phyloP scores from a whole-genome alignment of 2,329 filamentous ascomycete genomes.

The Lecanicillium sp. region DNA sequence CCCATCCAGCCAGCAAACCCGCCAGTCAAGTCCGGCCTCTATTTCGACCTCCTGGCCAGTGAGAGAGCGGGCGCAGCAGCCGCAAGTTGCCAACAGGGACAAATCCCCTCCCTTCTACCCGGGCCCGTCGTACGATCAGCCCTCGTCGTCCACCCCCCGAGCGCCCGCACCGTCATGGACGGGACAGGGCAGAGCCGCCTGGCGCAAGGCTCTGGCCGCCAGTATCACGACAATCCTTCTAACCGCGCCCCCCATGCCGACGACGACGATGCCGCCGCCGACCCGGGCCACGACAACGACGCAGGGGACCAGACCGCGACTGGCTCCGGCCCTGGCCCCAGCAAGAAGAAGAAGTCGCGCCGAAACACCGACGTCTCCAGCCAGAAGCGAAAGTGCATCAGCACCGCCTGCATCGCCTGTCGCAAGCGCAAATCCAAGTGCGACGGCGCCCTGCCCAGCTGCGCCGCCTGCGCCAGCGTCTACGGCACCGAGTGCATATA shows the following conservation, averaged over 20 bases:
- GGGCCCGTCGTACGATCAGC: too few relatives aligned
- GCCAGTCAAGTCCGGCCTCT: too few relatives aligned
- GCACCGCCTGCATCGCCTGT: slow-evolving; percentile 78
- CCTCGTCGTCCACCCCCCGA: too few relatives aligned
- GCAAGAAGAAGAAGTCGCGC: slow-evolving; percentile 42
- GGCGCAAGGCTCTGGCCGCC: too few relatives aligned
- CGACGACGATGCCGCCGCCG: background rate
- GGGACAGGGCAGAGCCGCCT: too few relatives aligned
- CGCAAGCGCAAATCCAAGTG: slow-evolving; percentile 79
- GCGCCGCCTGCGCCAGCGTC: slow-evolving; percentile 91
- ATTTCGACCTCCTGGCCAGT: too few relatives aligned
- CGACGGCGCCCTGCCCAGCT: slow-evolving; percentile 84
- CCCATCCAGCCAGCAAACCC: too few relatives aligned
- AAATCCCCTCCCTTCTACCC: too few relatives aligned
- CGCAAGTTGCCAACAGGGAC: too few relatives aligned
- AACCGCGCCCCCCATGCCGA: background rate
- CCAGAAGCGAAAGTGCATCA: slow-evolving; percentile 70
- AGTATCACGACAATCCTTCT: background rate
- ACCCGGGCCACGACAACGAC: background rate
- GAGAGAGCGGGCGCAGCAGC: too few relatives aligned
- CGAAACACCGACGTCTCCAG: slow-evolving; percentile 37
- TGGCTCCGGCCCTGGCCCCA: slow-evolving; percentile 7
- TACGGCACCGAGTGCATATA: slow-evolving; percentile 89
- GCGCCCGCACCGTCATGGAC: too few relatives aligned
- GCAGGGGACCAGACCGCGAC: background rate